Evolutionary conservation across 176 grass and related monocot genomes (phyloP).

Genomic region (Raddia distichophylla): DNA sequence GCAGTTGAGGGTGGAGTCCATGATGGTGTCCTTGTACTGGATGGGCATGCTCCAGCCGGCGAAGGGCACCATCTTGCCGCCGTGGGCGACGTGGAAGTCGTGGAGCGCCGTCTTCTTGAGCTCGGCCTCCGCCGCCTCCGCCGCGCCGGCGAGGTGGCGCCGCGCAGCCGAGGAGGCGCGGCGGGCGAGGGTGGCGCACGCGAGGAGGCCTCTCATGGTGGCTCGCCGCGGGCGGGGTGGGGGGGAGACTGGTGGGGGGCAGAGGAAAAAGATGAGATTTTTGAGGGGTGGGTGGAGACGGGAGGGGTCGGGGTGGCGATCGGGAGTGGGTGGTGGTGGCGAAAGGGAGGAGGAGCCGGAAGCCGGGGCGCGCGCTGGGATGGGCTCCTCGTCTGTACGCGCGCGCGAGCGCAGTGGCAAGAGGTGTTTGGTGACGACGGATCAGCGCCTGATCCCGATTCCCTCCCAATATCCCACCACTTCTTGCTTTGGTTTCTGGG

Average conservation of each 20-base stretch:
- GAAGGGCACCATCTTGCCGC: constrained; percentile 99
- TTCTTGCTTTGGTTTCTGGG: neutral
- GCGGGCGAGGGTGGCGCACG: constrained; percentile 60
- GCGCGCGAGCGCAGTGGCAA: neutral
- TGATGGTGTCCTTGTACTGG: constrained; percentile 98
- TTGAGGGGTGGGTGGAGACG: constrained; percentile 40
- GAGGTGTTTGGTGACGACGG: constrained; percentile 38
- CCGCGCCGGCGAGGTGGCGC: constrained; percentile 63
- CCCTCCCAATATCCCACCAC: neutral
- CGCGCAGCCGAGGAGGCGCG: constrained; percentile 39
- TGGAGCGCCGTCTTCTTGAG: constrained; percentile 94
- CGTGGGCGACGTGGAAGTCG: constrained; percentile 87
- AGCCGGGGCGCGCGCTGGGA: neutral
- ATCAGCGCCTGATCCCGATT: neutral
- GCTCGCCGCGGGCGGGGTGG: neutral
- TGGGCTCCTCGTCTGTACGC: neutral
- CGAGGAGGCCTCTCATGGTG: constrained; percentile 74
- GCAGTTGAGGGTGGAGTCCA: constrained; percentile 98
- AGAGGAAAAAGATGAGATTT: constrained; percentile 15
- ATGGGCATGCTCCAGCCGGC: constrained; percentile 98
- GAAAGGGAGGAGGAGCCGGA: neutral
- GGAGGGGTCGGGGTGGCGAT: constrained; percentile 37
- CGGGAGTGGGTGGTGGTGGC: constrained; percentile 57
- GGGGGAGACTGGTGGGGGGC: neutral
- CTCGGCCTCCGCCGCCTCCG: constrained; percentile 66